Base-by-base conservation (phyloP, 1,139 yeast species). In the Torulaspora pretoriensis region DNA sequence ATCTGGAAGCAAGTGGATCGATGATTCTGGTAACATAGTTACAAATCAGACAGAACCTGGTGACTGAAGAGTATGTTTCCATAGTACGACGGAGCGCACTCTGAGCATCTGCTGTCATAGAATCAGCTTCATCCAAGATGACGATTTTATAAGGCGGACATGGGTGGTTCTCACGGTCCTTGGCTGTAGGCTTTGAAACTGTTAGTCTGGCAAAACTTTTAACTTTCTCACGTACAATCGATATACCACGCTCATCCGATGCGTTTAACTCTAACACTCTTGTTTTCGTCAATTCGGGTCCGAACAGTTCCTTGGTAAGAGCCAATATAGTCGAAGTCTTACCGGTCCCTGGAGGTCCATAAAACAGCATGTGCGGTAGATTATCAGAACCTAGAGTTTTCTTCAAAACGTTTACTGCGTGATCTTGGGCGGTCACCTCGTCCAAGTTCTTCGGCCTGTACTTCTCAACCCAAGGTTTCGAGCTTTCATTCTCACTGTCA, bases 81-180 rank as follows among this genome's bases (percentile, higher is more conserved):
- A 92, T 92, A 2, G 97, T 92, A 65, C 98, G 77, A 68, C 98
- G 79, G 50, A 92, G 71, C 0, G 98, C 98, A 38, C 92, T 78
- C 64, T 92, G 98, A 0, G 98, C 98, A 65, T 92, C 98, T 38
- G 86, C 80, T n/a, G 98, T 92, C 98, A 92, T 92, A 14, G 95
- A 86, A 64, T 92, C 98, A 0, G 98, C 98, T 67, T 92, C 98
- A 68, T 92, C 97, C 44, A 90, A 67, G 38, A 88, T 84, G 44
- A 71, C 78, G 56, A 85, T 83, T 63, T 90, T 90, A 66, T 84
- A 90, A 5, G 96, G 96, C 1, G 97, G 97, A 63, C 97, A 92
- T 1, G 97, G 97, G 64, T 88, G 88, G 12, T 80, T 74, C 31
- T 71, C 77, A 47, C 76, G 66, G 57, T 84, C 92, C 32, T 81